Evolutionary conservation across 257 asterid genomes (phyloP), one percentile per base, ranked within the genome.

Genomic region (Solanum neorickii): DNA sequence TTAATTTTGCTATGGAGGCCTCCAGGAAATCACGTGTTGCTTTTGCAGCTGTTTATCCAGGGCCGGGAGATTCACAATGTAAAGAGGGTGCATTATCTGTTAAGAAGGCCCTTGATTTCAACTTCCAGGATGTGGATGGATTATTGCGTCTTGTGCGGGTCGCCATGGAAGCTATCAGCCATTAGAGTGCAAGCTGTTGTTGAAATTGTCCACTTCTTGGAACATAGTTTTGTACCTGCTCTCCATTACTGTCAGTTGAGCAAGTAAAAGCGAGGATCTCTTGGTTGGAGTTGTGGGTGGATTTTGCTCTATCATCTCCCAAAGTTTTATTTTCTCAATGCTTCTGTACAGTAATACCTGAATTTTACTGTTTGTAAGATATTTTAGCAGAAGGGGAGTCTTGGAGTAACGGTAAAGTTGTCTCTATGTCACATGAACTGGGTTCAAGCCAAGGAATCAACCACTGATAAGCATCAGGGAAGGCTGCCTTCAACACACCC

Each of bases 1-100:
- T 93, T 88, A 93, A 78, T 87, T 88, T 89, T 87, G 98, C 99
- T 31, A 95, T 97, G 99, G 99, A 97, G 88, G 98, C 98, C 88
- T 93, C 99, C 44, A 93, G 94, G 92, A 97, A 94, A 94, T 94
- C 98, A 33, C 92, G 97, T 87, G 88, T 75, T 60, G 96, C 99
- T 77, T 94, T 93, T 74, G 85, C 95, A 39, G 94, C 97, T 83
- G 96, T 94, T 89, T 87, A 91, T 83, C 88, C 96, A 18, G 94
- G 89, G 93, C 91, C 88, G 23, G 96, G 93, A 80, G 97, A 94
- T 88, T 88, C 94, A 82, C 90, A 93, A 47, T 89, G 87, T 77
- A 88, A 86, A 87, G 98, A 94, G 89, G 93, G 93, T 31, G 90
- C 93, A 47, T 77, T 93, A 84, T 89, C 94, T 42, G 92, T 97